A percentile compares a stretch with the other conserved stretches of the same genome.
phyloP scores from a whole-genome alignment of 257 asterid species.

The Solanum sitiens region DNA sequence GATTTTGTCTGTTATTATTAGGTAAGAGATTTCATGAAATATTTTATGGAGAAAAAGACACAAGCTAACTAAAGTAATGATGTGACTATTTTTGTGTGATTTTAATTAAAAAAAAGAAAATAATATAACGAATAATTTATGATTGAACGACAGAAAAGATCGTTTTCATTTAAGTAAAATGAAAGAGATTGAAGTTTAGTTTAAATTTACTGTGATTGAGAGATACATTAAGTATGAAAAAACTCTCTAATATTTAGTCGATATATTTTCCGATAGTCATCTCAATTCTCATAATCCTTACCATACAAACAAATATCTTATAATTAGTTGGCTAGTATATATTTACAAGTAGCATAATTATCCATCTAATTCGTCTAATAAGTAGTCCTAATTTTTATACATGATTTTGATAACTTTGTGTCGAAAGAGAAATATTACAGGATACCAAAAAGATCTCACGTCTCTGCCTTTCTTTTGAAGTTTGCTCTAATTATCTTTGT shows the following conservation, averaged over 20 bases:
- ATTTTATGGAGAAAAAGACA: slow-evolving; percentile 10
- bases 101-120: neutral
- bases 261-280: no score
- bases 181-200: no score
- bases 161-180: neutral
- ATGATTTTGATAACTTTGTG: neutral
- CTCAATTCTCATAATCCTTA: neutral
- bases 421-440: neutral
- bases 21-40: slow-evolving; percentile 10
- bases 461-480: no score
- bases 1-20: no score
- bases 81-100: neutral
- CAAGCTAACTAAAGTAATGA: slow-evolving; percentile 7
- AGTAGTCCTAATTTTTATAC: neutral
- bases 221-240: no score
- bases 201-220: neutral
- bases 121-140: neutral
- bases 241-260: no score
- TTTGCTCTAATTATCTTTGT: no score
- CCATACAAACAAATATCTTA: no score
- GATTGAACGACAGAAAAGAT: no score
- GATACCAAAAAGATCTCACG: neutral
- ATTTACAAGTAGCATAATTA: no score
- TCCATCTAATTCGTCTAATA: no score
- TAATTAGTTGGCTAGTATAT: neutral